Conservation (phyloP, 2,329 filamentous ascomycete genomes). For the Zasmidium cellare region DNA sequence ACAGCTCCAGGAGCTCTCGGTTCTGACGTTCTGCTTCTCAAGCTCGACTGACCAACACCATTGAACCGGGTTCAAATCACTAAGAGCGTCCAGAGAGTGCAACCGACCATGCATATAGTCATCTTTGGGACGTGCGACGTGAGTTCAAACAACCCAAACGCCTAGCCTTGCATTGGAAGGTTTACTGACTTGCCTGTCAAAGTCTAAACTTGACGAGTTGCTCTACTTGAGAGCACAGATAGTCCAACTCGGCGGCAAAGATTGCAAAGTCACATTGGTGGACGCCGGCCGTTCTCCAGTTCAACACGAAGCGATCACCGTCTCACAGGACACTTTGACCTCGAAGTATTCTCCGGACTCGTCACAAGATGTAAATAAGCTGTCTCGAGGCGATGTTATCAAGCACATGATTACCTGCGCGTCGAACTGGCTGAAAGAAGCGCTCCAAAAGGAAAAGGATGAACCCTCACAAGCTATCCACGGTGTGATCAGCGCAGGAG, state of each 20-base stretch:
- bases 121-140: slow-evolving; percentile 63
- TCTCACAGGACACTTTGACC: slow-evolving; percentile 48
- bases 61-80: neutral
- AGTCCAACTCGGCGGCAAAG: slow-evolving; percentile 27
- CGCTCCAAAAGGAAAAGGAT: slow-evolving; percentile 22
- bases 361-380: slow-evolving; percentile 33
- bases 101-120: slow-evolving; percentile 38
- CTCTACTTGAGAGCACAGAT: slow-evolving; percentile 55
- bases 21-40: neutral
- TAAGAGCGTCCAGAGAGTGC: neutral
- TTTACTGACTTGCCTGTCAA: neutral
- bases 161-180: neutral
- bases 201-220: slow-evolving; percentile 61
- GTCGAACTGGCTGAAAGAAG: slow-evolving; percentile 42
- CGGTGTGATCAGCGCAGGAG: slow-evolving; percentile 61
- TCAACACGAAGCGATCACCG: slow-evolving; percentile 48
- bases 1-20: neutral
- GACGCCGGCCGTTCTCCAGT: slow-evolving; percentile 55
- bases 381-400: slow-evolving; percentile 58
- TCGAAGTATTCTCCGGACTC: slow-evolving; percentile 30
- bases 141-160: neutral
- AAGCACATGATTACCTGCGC: slow-evolving; percentile 55
- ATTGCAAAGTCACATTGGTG: slow-evolving; percentile 48
- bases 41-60: neutral
- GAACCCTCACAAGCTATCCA: slow-evolving; percentile 26